These are phyloP conservation scores for Marasmius fiardii DNA, from an alignment of 1,284 basidiomycete genomes.

Conservation along the genomic window DNA sequence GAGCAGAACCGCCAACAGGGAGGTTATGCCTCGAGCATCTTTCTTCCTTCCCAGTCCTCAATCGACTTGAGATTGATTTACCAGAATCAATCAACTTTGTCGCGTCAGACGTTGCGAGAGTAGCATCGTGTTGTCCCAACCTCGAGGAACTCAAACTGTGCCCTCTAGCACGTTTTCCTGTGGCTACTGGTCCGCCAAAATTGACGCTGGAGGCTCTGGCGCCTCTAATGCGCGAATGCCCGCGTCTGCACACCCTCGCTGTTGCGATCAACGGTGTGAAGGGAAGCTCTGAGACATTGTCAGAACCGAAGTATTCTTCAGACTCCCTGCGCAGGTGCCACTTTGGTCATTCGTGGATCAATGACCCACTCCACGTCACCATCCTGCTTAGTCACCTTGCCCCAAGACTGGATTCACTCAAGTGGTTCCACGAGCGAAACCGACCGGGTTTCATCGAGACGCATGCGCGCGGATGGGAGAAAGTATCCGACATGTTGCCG, in stretches of 20 bases:
- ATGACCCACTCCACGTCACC: constrained; percentile 61
- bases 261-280: constrained; percentile 59
- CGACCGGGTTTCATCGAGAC: constrained; percentile 64
- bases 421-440: constrained; percentile 73
- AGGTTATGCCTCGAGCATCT: constrained; percentile 60
- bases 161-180: constrained; percentile 61
- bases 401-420: constrained; percentile 62
- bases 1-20: constrained; percentile 51
- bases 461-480: constrained; percentile 66
- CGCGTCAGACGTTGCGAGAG: constrained; percentile 50
- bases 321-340: constrained; percentile 62
- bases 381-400: constrained; percentile 73
- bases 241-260: constrained; percentile 57
- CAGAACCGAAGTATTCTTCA: constrained; percentile 48
- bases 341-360: constrained; percentile 69
- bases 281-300: constrained; percentile 42
- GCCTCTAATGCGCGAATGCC: constrained; percentile 54
- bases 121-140: constrained; percentile 60
- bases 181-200: constrained; percentile 45
- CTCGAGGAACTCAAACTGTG: constrained; percentile 65
- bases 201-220: constrained; percentile 59
- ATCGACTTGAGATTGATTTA: constrained; percentile 67
- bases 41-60: constrained; percentile 47
- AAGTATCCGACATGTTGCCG: constrained; percentile 61
- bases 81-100: constrained; percentile 68